Conservation (phyloP, 2,329 filamentous ascomycete species). For the Arthrobotrys iridis region DNA sequence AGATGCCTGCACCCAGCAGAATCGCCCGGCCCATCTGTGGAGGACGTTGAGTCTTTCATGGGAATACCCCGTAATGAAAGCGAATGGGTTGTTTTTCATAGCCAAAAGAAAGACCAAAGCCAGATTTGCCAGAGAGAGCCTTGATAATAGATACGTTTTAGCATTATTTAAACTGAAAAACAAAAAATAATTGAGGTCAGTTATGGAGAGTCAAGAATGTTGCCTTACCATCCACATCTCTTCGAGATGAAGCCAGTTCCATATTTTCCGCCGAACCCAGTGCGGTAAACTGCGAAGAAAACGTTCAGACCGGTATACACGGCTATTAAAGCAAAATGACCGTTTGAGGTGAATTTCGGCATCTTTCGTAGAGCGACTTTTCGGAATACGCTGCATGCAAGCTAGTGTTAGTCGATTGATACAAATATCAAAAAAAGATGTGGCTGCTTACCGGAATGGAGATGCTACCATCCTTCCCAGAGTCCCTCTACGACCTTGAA, state of each 20-base stretch:
- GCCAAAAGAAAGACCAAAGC: constrained; percentile 67
- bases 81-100: constrained; percentile 70
- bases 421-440: neutral
- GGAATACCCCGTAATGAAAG: constrained; percentile 67
- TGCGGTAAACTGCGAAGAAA: constrained; percentile 60
- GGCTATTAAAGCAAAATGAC: constrained; percentile 61
- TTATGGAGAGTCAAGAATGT: no score
- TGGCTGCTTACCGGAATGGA: constrained; percentile 53
- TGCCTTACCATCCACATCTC: constrained; percentile 59
- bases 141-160: no score
- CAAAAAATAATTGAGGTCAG: no score
- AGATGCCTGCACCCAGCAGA: constrained; percentile 55
- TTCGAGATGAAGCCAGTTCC: constrained; percentile 57
- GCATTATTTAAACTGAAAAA: no score
- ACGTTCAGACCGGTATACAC: constrained; percentile 61
- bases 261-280: constrained; percentile 56
- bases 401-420: constrained; percentile 13
- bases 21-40: constrained; percentile 63
- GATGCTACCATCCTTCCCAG: constrained; percentile 52
- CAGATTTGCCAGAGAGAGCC: constrained; percentile 66
- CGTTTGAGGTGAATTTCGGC: constrained; percentile 62
- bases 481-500: constrained; percentile 53
- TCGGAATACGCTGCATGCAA: constrained; percentile 48
- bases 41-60: constrained; percentile 71
- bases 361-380: constrained; percentile 59